Evolutionary conservation across 176 grass and related monocot genomes (phyloP), one percentile per base, ranked within the genome.

Genomic region (Cocos nucifera): DNA sequence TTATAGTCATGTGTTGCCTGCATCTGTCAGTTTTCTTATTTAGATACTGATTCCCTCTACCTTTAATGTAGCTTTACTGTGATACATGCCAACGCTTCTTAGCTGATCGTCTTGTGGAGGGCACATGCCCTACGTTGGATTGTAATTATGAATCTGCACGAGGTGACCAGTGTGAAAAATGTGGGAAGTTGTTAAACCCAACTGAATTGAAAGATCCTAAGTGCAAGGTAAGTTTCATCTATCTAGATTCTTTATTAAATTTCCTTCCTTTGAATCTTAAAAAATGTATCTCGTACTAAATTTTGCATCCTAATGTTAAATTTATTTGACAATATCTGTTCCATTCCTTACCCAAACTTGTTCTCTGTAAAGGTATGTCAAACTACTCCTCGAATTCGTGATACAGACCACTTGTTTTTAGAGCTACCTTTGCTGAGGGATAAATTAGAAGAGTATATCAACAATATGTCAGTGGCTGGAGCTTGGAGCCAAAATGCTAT

Each of bases 401-500:
- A 98, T 57, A 98, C 93, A 4, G 84, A 98, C 63, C 93, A 98
- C 79, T 85, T 98, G 69, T 98, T 98, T 64, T 67, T 98, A 61
- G 93, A 98, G 77, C 88, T 98, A 73, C 93, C 88, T 53, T 76
- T 89, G 26, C 70, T 98, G 50, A 98, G 54, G 50, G 84, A 88
- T 54, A 88, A 80, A 56, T 56, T 98, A 68, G 93, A 81, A 66
- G 79, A 81, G 66, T 98, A 92, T 72, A 98, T 98, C 27, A 79
- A 63, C 63, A 68, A 83, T 67, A 89, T 80, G 70, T 98, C 93
- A 17, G 81, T 98, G 64, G 73, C 84, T 85, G 87, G 93, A 49
- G 25, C 50, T 58, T 98, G 93, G 93, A 98, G 93, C 73, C 93
- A 98, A 80, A 98, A 98, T 83, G 93, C 93, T 63, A 83, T 92